Evolutionary conservation across 306 rosid species (phyloP), one percentile per base, ranked within the genome.

Genomic region (Prunus kanzakura): DNA sequence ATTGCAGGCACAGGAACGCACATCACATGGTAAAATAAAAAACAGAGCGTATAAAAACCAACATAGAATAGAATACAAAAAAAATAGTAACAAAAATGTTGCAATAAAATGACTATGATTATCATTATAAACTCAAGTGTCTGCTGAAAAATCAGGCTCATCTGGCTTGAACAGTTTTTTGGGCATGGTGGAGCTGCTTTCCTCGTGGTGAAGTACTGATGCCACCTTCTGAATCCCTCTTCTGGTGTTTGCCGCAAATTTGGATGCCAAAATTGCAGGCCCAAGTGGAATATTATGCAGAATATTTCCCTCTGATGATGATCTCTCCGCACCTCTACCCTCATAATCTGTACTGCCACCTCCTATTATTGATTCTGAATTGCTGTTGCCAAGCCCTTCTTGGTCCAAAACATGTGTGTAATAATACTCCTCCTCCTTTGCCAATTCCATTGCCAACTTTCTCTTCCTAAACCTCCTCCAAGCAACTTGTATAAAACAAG

Each of bases 141-240:
- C 87, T 50, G 76, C 55, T 19, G 89, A 90, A 86, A 95, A 95
- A 80, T 92, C 97, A 74, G 93, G 97, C 35, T 89, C 97, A 12
- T 90, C 82, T 12, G 98, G 97, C 89, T 95, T 95, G 52, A 95
- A 92, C 84, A 95, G 60, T 88, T 92, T 81, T 67, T 81, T 92
- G 57, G 98, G 97, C 90, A 95, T 90, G 67, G 66, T 87, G 54
- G 91, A 85, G 87, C 87, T 90, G 8, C 52, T 60, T 54, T 76
- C 66, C 55, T 87, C 95, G 57, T 90, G 23, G 8, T 49, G 79
- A 69, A 85, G 77, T 47, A 2, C 67, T 15, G 89, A 66, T 8
- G 72, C 10, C 4, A 82, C 72, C 47, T 87, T 93, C 8, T 77
- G 84, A 20, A 27, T 73, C 12, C 90, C 93, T 78, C 72, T 90